These are phyloP conservation scores for Eucalyptus caleyi DNA, from an alignment of 345 rosid genomes.

Conservation along the genomic window DNA sequence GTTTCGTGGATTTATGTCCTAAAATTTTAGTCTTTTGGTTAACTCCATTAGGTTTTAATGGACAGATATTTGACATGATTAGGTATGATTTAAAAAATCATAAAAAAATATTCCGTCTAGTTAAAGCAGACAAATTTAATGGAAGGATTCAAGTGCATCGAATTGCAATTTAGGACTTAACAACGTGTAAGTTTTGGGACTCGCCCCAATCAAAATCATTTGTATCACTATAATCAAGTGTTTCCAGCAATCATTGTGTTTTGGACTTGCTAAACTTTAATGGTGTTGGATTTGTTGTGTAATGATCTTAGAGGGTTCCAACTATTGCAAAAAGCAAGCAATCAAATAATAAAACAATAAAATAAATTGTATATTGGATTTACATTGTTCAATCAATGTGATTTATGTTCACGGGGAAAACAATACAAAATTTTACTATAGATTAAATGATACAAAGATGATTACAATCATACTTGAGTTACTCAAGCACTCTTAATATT, in stretches of 20 bases:
- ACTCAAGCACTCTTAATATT: neutral
- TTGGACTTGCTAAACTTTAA: neutral
- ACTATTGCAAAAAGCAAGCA: neutral
- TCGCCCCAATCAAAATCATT: neutral
- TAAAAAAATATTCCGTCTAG: neutral
- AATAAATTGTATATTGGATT: neutral
- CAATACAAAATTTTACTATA: neutral
- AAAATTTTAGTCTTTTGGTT: neutral
- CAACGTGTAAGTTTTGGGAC: neutral
- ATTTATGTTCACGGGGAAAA: neutral
- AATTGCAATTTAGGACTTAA: neutral
- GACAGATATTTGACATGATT: neutral
- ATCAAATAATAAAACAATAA: neutral
- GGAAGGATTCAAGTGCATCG: neutral
- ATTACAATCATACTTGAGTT: neutral
- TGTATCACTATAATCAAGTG: neutral
- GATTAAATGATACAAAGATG: fast-evolving
- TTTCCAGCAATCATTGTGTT: neutral
- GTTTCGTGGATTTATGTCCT: neutral
- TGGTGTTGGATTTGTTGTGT: neutral
- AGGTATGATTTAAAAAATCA: neutral
- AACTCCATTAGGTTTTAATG: neutral
- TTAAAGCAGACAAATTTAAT: no score
- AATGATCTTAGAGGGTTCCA: neutral
- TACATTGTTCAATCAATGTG: neutral